These are phyloP conservation scores for Chondrus crispus DNA, from an alignment of 23 red algal genomes.

Conservation along the genomic window DNA sequence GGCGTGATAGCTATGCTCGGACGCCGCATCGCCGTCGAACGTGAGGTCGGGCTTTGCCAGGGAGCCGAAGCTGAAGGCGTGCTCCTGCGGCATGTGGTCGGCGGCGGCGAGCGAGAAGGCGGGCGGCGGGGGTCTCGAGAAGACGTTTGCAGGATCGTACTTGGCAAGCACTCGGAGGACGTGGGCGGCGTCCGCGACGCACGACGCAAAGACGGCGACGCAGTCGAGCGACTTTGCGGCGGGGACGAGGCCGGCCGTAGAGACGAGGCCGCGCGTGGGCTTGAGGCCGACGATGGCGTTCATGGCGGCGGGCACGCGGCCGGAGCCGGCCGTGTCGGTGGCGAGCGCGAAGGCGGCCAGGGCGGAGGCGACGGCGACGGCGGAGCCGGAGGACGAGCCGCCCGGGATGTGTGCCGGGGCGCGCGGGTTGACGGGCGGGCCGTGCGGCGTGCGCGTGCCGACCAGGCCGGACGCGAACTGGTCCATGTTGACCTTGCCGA, in stretches of 20 bases:
- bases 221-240: constrained; percentile 34
- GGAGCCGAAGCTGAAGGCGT: constrained; percentile 47
- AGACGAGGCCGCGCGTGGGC: constrained; percentile 71
- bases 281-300: constrained; percentile 83
- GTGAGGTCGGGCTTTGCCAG: neutral
- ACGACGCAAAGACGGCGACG: constrained; percentile 37
- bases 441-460: constrained; percentile 57
- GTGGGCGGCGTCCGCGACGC: constrained; percentile 26
- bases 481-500: constrained; percentile 95
- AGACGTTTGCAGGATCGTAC: constrained; percentile 1
- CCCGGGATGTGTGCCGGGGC: constrained; percentile 54
- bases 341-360: constrained; percentile 68
- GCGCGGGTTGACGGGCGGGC: constrained; percentile 19
- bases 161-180: constrained; percentile 36
- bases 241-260: constrained; percentile 50
- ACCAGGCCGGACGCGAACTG: constrained; percentile 85
- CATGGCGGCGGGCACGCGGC: constrained; percentile 89
- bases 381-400: constrained; percentile 78
- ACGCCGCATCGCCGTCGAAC: constrained; percentile 36
- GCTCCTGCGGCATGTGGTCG: neutral
- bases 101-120: neutral
- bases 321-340: constrained; percentile 84
- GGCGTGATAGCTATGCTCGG: constrained; percentile 2
- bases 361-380: constrained; percentile 67
- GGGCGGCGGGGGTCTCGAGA: constrained; percentile 6